Evolutionary conservation across 495 filamentous ascomycete species (phyloP), one percentile per base, ranked within the genome.

Genomic region (Trypethelium eluteriae): DNA sequence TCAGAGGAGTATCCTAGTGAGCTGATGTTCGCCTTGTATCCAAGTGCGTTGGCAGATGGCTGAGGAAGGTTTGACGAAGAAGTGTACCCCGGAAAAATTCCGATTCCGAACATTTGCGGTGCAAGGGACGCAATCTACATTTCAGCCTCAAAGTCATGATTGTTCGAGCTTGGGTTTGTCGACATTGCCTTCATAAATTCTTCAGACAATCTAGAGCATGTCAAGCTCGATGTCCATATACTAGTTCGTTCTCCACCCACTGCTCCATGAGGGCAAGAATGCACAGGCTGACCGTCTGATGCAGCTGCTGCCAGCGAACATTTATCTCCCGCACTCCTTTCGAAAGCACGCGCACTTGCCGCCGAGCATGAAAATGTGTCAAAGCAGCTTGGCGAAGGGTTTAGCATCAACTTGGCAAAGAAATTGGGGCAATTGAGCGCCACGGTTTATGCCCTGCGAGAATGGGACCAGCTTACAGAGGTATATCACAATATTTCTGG

Each of bases 391-490:
- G 74, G 78, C 53, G 75, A 81, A 46, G 79, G 83, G 63, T 98
- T 92, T 73, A 89, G 96, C 73, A 73, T 83, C 0, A 85, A 84
- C 68, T 79, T 83, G 3, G 90, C 92, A 3, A 94, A 90, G 77
- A 85, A 89, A 68, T 79, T 86, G 2, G 92, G 93, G 56, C 90
- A 96, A 74, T 76, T 95, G 49, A 81, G 84, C 38, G 76, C 80
- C n/a, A 83, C 96, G 9, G 82, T 85, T 39, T 74, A 78, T 35
- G 87, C 89, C 1, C 73, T 96, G 67, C 84, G 83, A 70, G 85
- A 91, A 74, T 94, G 86, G 74, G 83, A 91, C 46, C 75, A 80
- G 10, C 82, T 86, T 2, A 81, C 79, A 14, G 76, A 82, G n/a
- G 82, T 73, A 65, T 62, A 47, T 64, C 66, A 10, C 49, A 25